Conservation (phyloP, 2,329 filamentous ascomycete species). For the Xylariaceae sp. region DNA sequence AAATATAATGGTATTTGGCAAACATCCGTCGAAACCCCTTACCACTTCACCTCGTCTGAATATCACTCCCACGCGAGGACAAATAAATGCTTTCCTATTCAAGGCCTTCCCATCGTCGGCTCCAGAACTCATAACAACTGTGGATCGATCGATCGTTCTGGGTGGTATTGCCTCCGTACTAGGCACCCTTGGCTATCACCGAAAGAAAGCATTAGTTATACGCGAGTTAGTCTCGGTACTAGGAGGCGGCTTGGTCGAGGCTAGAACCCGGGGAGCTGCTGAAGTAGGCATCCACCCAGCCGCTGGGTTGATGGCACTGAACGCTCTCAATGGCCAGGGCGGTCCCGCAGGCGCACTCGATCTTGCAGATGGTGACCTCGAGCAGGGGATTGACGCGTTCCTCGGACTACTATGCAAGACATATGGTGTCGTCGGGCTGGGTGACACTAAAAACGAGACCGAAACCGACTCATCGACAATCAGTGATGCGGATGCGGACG, state of each 20-base stretch:
- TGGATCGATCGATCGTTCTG: slow-evolving; percentile 75
- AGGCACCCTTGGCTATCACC: slow-evolving; percentile 71
- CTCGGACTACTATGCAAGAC: slow-evolving; percentile 59
- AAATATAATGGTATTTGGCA: slow-evolving; percentile 64
- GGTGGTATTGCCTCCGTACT: slow-evolving; percentile 87
- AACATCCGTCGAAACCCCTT: slow-evolving; percentile 47
- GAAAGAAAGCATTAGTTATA: slow-evolving; percentile 89
- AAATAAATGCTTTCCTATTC: slow-evolving; percentile 65
- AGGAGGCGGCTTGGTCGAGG: slow-evolving; percentile 82
- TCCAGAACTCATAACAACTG: slow-evolving; percentile 65
- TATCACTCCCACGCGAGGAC: slow-evolving; percentile 56
- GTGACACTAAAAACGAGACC: slow-evolving; percentile 33
- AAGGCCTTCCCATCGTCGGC: slow-evolving; percentile 67
- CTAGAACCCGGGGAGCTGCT: slow-evolving; percentile 88
- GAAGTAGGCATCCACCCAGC: slow-evolving; percentile 95
- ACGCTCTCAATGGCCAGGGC: slow-evolving; percentile 48
- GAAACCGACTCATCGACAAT: slow-evolving; percentile 20
- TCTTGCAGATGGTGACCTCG: slow-evolving; percentile 62
- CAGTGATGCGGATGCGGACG: slow-evolving; percentile 50
- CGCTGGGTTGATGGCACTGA: slow-evolving; percentile 75
- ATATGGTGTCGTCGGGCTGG: slow-evolving; percentile 61
- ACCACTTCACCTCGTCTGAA: slow-evolving; percentile 55
- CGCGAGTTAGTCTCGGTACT: slow-evolving; percentile 81
- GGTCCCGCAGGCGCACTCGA: slow-evolving; percentile 57
- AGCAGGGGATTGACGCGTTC: slow-evolving; percentile 63